Base-by-base conservation (phyloP, 2,329 filamentous ascomycete genomes). In the Colletotrichum sansevieriae region DNA sequence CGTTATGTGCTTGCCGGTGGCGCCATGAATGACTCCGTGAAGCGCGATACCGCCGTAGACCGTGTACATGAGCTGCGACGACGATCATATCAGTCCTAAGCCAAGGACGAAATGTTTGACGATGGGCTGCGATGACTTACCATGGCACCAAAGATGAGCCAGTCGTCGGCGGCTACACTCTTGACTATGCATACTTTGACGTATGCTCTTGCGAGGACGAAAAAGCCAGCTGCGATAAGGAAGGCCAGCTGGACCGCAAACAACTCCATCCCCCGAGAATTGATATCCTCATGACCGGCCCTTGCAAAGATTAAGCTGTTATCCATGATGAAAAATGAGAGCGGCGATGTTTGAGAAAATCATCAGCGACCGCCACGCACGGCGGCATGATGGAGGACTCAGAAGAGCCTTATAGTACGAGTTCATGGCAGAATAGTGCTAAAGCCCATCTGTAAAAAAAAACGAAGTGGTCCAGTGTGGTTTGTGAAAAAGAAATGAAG, bases 111-210 rank as follows among this genome's bases (percentile, higher is more conserved):
- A 8, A 5, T 1, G 15, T 13, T 46, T 13, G n/a, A 20, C 15
- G n/a, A 4, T 22, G 3, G 8, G 9, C 3, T 15, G 18, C 9
- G 29, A 29, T 9, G 18, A 55, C 76, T 65, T 75, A 87, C 84
- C 75, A 84, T 75, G 3, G 83, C 82, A 33, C 76, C 56, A 22
- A 85, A 75, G 72, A 85, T 84, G 52, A 85, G 74, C 70, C 78
- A 83, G 77, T 87, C 85, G 56, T 87, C 85, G 3, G 78, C 41
- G 0, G 80, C 77, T 39, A 83, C 74, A 35, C 78, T 80, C 58
- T 81, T 83, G 44, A 83, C 76, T 22, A 86, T 73, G 33, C 79
- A 75, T 1, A 78, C 57, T 64, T 84, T 82, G 52, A 84, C 83
- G 72, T 83, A 84, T 9, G 79, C 79, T 15, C 84, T 80, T 43